phyloP scores from a whole-genome alignment of 164 flowering plant genomes.

The Macadamia integrifolia region DNA sequence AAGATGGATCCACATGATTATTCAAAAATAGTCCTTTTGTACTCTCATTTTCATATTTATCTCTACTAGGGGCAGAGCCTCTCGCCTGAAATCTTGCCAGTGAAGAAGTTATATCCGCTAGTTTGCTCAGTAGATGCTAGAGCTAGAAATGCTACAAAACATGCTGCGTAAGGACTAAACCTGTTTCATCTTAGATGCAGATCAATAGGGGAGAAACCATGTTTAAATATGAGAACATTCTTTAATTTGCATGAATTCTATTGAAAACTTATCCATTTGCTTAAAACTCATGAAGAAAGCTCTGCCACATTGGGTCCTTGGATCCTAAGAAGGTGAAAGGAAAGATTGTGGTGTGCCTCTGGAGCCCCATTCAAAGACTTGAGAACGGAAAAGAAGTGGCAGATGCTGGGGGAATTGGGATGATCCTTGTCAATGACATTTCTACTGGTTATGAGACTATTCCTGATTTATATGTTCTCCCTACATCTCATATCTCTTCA shows the following conservation, averaged over 20 bases:
- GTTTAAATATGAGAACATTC: too few relatives aligned
- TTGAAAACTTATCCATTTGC: background rate
- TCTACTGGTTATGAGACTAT: conserved; percentile 18
- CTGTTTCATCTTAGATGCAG: too few relatives aligned
- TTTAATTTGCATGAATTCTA: background rate
- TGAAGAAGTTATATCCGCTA: conserved; percentile 27
- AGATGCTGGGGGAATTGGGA: conserved; percentile 37
- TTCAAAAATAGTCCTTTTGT: too few relatives aligned
- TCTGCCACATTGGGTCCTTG: conserved; percentile 21
- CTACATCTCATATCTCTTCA: conserved; percentile 35
- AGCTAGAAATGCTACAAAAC: conserved; percentile 21
- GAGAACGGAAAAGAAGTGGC: conserved; percentile 25
- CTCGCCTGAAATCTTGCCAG: conserved; percentile 20
- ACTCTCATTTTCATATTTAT: too few relatives aligned
- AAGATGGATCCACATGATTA: too few relatives aligned
- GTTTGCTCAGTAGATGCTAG: conserved; percentile 29
- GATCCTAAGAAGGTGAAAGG: conserved; percentile 34
- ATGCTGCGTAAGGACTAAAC: conserved; percentile 26
- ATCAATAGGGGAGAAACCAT: too few relatives aligned
- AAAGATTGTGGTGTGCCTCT: conserved; percentile 32
- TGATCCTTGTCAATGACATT: conserved; percentile 28
- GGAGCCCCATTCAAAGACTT: conserved; percentile 16
- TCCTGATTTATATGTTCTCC: conserved; percentile 34
- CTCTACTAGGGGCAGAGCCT: conserved; percentile 33
- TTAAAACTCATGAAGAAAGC: conserved; percentile 12